A percentile compares a stretch with the other conserved stretches of the same genome.
Conservation (phyloP, 2,329 filamentous ascomycete species). For the Alternaria tenuissima region DNA sequence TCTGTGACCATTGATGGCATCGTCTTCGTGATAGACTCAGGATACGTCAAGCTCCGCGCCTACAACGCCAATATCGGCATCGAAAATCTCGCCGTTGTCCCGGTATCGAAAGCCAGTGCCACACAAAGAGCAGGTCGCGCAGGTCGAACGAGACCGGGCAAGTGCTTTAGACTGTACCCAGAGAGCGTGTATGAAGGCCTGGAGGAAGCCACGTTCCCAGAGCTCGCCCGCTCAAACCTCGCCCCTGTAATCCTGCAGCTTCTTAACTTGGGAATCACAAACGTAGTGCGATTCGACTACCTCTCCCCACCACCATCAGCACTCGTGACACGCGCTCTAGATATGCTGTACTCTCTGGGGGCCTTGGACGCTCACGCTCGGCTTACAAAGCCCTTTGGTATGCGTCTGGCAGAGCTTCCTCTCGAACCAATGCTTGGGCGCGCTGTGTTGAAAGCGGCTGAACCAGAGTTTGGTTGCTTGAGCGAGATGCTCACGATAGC, state of each 20-base stretch:
- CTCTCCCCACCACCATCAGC: conserved; percentile 85
- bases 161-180: conserved; percentile 93
- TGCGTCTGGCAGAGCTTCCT: conserved; percentile 90
- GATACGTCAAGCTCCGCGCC: conserved; percentile 87
- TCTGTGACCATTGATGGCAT: conserved; percentile 94
- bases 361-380: conserved; percentile 90
- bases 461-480: conserved; percentile 73
- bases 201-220: conserved; percentile 78
- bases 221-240: conserved; percentile 91
- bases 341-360: conserved; percentile 85
- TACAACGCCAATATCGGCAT: conserved; percentile 88
- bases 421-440: conserved; percentile 97
- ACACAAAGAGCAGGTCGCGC: conserved; percentile 89
- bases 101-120: conserved; percentile 91
- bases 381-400: conserved; percentile 85
- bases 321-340: conserved; percentile 83
- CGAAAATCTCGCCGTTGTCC: conserved; percentile 81
- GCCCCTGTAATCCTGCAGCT: conserved; percentile 89
- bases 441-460: conserved; percentile 75
- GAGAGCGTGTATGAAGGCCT: conserved; percentile 74
- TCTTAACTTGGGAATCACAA: conserved; percentile 94
- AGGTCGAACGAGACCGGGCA: conserved; percentile 86
- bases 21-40: conserved; percentile 87
- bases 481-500: conserved; percentile 90
- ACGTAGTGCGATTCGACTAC: conserved; percentile 90